Evolutionary conservation across 208 protist species (phyloP).

Genomic region (Trypanosoma melophagium): DNA sequence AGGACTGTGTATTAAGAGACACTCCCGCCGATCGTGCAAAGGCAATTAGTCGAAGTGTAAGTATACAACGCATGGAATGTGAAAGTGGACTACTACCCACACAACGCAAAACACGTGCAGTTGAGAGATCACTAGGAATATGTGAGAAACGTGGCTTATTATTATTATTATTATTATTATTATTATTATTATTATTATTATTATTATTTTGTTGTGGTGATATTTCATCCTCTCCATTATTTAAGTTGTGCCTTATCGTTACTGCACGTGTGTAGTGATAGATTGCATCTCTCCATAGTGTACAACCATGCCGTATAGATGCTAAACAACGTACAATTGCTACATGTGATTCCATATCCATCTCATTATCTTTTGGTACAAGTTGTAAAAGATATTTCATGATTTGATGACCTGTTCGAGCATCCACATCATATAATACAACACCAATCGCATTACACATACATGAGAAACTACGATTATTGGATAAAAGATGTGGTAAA

Average conservation of each 20-base stretch:
- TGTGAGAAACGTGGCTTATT: slow-evolving; percentile 5
- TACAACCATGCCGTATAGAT: slow-evolving; percentile 28
- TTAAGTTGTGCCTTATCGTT: background rate
- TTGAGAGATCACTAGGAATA: slow-evolving; percentile 6
- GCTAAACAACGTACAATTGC: slow-evolving; percentile 20
- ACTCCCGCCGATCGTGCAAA: slow-evolving; percentile 20
- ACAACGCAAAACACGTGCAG: slow-evolving; percentile 23
- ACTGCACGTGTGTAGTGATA: slow-evolving; percentile 15
- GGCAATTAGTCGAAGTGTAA: slow-evolving; percentile 17
- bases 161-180: no score
- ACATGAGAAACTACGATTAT: slow-evolving; percentile 18
- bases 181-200: no score
- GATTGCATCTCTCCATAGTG: slow-evolving; percentile 22
- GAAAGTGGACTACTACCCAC: slow-evolving; percentile 17
- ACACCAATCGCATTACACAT: slow-evolving; percentile 25
- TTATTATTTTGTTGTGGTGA: background rate
- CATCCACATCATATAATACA: slow-evolving; percentile 26
- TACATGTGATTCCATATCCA: slow-evolving; percentile 21
- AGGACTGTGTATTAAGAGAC: slow-evolving; percentile 1
- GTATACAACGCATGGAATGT: slow-evolving; percentile 5
- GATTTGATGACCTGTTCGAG: slow-evolving; percentile 12
- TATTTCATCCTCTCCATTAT: background rate
- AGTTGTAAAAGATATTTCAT: slow-evolving; percentile 20
- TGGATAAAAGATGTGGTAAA: slow-evolving; percentile 6
- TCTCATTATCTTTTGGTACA: background rate